Evolutionary conservation across 352 stramenopile species (phyloP), one percentile per base, ranked within the genome.

Genomic region (Phytophthora tubulina): DNA sequence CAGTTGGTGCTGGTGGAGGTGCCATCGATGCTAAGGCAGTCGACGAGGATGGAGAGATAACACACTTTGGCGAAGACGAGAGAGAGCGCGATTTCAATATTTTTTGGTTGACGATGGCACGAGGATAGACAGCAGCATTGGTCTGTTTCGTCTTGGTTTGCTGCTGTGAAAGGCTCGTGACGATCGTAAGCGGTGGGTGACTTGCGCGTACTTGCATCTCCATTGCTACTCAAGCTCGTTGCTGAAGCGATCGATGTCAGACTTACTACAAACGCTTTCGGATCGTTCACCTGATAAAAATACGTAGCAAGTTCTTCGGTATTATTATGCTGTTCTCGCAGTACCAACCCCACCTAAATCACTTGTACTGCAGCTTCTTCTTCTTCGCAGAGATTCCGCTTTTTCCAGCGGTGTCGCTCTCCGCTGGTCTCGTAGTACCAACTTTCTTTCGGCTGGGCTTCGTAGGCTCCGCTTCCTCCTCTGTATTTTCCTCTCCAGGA

Each of bases 231-330:
- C 11, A 49, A 59, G 14, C 10, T 53, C 13, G 44, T 63, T 57
- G 36, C 27, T 30, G 9, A 59, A 49, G 14, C 49, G 52, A 38
- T 63, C 21, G 21, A 27, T 27, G 21, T 27, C 21, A 27, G 21
- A n/a, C 17, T 14, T 48, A 33, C 32, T 41, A 17, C 6, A 27
- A 54, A 56, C 27, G 31, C 33, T 41, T 53, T 46, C 27, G 46
- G 36, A 71, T 61, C 15, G 32, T 49, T 61, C 15, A 46, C 11
- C 32, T 41, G 54, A 61, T 72, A 76, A 72, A 76, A 76, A 72
- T 76, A 76, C 55, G 27, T 27, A 51, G 50, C 60, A 54, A 61
- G 51, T 63, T 55, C 17, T 54, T 27, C 14, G n/a, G 35, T 72
- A 72, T 73, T 75, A 56, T 76, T 70, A 66, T 36, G 41, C 33